Conservation (phyloP, 1,284 basidiomycete species). For the Cerioporus squamosus region DNA sequence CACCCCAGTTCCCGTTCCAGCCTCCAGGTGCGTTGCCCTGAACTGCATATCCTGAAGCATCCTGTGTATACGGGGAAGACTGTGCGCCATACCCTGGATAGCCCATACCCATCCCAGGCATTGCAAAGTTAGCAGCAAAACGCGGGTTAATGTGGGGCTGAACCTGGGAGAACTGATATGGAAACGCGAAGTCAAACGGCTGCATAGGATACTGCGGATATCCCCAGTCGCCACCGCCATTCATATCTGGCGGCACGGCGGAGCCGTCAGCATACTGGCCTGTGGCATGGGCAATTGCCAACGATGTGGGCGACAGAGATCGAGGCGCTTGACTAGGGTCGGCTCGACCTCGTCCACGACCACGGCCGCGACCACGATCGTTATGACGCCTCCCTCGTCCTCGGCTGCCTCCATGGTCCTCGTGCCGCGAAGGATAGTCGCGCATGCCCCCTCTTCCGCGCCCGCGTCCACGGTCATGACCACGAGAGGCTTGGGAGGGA, state of each 20-base stretch:
- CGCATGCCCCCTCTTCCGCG: conserved; percentile 24
- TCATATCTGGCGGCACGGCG: conserved; percentile 13
- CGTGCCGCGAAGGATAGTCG: conserved; percentile 30
- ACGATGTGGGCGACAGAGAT: conserved; percentile 49
- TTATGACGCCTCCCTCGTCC: conserved; percentile 32
- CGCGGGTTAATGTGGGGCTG: conserved; percentile 85
- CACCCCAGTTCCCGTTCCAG: conserved; percentile 13
- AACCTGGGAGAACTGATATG: conserved; percentile 48
- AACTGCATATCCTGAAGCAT: conserved; percentile 13
- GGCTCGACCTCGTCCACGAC: conserved; percentile 29
- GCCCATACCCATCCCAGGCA: conserved; percentile 23
- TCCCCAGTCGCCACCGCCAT: conserved; percentile 24
- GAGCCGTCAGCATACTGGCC: conserved; percentile 42
- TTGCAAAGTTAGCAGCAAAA: conserved; percentile 53
- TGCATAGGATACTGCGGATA: conserved; percentile 25
- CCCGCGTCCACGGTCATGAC: conserved; percentile 31
- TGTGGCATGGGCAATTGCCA: conserved; percentile 50
- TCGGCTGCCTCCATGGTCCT: conserved; percentile 30
- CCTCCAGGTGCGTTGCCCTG: conserved; percentile 5
- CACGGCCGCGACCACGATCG: conserved; percentile 40
- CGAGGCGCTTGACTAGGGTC: conserved; percentile 37
- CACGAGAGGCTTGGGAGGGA: conserved; percentile 19
- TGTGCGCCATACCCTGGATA: conserved; percentile 19
- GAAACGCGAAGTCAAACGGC: conserved; percentile 26
- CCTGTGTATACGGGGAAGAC: conserved; percentile 16